These are phyloP conservation scores for Trametes coccinea DNA, from an alignment of 768 basidiomycete species.

Conservation along the genomic window DNA sequence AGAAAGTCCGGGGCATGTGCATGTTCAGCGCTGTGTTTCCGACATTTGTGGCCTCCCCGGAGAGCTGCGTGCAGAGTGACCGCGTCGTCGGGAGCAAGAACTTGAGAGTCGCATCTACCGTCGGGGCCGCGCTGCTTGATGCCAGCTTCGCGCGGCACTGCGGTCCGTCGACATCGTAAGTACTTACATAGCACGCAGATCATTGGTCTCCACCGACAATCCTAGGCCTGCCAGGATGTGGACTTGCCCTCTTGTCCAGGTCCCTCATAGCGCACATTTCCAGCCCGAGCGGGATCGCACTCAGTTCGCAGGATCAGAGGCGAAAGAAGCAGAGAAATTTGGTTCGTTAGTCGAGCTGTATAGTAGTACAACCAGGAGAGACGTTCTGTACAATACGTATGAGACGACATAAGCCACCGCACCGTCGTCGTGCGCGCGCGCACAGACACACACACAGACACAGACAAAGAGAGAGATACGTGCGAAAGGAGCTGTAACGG, in stretches of 20 bases:
- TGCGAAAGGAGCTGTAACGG: not conserved
- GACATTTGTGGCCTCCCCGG: not conserved
- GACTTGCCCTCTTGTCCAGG: not conserved
- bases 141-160: not conserved
- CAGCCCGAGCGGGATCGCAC: no score
- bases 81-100: not conserved
- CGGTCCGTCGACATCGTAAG: not conserved
- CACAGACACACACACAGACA: not conserved
- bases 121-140: not conserved
- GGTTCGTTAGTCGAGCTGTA: slow-evolving; percentile 12
- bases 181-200: not conserved
- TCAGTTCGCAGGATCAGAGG: not conserved
- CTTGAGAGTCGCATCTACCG: no score
- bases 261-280: not conserved
- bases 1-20: slow-evolving; percentile 3
- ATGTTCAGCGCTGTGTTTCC: not conserved
- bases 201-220: no score
- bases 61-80: not conserved
- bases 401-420: not conserved
- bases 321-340: not conserved
- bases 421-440: no score
- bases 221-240: no score
- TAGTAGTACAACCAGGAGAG: slow-evolving; percentile 14
- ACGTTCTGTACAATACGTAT: slow-evolving; percentile 16
- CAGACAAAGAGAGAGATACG: not conserved